A percentile compares a stretch with the other conserved stretches of the same genome.
Conservation (phyloP, 164 flowering plant species). For the Brasenia schreberi region DNA sequence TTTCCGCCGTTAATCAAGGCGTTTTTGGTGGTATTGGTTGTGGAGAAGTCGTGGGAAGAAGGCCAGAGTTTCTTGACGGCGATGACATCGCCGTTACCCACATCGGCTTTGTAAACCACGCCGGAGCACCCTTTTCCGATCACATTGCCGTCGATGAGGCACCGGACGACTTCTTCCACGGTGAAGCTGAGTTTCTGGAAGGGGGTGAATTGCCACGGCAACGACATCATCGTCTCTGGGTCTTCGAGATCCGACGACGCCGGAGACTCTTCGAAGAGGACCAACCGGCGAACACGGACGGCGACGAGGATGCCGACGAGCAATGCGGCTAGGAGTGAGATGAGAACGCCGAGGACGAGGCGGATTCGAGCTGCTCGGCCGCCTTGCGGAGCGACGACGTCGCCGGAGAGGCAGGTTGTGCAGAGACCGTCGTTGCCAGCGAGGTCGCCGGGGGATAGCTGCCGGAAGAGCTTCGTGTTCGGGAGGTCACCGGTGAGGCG, state of each 20-base stretch:
- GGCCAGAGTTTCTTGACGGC: constrained; percentile 92
- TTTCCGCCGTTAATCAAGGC: constrained; percentile 7
- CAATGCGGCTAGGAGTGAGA: constrained; percentile 35
- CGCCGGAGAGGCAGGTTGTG: constrained; percentile 8
- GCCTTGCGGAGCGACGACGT: constrained; percentile 4
- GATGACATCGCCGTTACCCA: constrained; percentile 53
- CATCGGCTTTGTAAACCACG: constrained; percentile 59
- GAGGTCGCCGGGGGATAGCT: constrained; percentile 37
- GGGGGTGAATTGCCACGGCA: constrained; percentile 73
- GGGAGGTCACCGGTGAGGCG: constrained; percentile 67
- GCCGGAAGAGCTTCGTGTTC: constrained; percentile 56
- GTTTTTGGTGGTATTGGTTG: constrained; percentile 6
- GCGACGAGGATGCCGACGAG: constrained; percentile 47
- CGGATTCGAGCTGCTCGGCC: constrained; percentile 24
- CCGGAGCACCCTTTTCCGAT: constrained; percentile 85
- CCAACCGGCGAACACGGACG: constrained; percentile 29
- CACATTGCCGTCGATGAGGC: constrained; percentile 54
- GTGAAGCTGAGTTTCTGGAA: constrained; percentile 70
- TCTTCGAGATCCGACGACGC: constrained; percentile 15
- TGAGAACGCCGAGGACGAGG: constrained; percentile 47
- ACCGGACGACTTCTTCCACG: constrained; percentile 38
- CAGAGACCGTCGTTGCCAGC: constrained; percentile 58
- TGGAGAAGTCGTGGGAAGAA: constrained; percentile 17
- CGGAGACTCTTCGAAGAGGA: constrained; percentile 17
- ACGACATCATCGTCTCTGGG: constrained; percentile 39